Evolutionary conservation across 768 basidiomycete genomes (phyloP).

Genomic region (Dioszegia aurantiaca): DNA sequence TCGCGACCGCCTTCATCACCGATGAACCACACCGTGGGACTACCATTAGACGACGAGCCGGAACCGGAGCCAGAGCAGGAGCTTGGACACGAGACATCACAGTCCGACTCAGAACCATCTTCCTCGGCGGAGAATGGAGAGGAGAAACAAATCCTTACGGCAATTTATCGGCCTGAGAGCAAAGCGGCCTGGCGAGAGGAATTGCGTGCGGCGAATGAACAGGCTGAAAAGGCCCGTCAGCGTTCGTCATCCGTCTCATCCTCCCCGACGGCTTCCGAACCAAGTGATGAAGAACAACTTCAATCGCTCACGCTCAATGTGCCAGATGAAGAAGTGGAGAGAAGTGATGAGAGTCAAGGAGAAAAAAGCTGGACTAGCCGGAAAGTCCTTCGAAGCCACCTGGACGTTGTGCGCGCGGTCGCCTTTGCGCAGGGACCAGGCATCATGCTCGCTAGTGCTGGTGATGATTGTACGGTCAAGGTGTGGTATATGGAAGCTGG

Average conservation of each 20-base stretch:
- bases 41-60: slow-evolving; percentile 47
- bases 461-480: slow-evolving; percentile 93
- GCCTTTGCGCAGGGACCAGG: slow-evolving; percentile 76
- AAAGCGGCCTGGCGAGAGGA: slow-evolving; percentile 79
- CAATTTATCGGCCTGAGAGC: slow-evolving; percentile 84
- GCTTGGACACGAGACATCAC: no score
- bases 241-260: slow-evolving; percentile 3
- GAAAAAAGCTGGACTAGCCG: slow-evolving; percentile 74
- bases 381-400: slow-evolving; percentile 86
- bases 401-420: slow-evolving; percentile 86
- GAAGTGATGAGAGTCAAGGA: slow-evolving; percentile 55
- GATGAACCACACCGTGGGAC: slow-evolving; percentile 11
- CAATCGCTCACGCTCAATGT: slow-evolving; percentile 56
- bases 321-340: slow-evolving; percentile 68
- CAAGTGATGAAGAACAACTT: slow-evolving; percentile 48
- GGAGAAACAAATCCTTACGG: slow-evolving; percentile 56
- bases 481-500: slow-evolving; percentile 86
- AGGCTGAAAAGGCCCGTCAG: slow-evolving; percentile 41
- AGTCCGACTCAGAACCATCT: background rate
- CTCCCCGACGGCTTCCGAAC: background rate
- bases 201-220: slow-evolving; percentile 51
- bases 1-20: slow-evolving; percentile 39
- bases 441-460: slow-evolving; percentile 81
- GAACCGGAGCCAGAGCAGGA: no score
- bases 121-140: slow-evolving; percentile 46